Conservation (phyloP, 1,284 basidiomycete species). For the Athelia psychrophila region DNA sequence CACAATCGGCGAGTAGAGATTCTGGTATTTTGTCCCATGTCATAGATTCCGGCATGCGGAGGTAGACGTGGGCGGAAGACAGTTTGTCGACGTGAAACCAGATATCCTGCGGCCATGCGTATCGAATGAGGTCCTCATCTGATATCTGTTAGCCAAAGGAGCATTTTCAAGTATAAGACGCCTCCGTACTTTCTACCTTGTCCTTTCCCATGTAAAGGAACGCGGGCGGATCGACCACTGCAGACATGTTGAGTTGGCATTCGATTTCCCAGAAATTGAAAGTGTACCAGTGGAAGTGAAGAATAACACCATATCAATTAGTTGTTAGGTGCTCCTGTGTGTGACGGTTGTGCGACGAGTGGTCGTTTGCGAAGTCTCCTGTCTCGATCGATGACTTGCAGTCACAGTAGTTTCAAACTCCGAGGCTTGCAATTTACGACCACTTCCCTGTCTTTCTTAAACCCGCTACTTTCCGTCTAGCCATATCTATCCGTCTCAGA, state of each 20-base stretch:
- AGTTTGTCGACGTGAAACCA: slow-evolving; percentile 91
- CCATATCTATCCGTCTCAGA: no score
- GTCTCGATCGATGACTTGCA: no score
- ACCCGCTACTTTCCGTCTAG: no score
- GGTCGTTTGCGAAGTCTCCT: no score
- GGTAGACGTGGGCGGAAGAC: slow-evolving; percentile 92
- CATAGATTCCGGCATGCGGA: slow-evolving; percentile 80
- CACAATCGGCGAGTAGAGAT: slow-evolving; percentile 78
- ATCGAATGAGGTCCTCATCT: slow-evolving; percentile 95
- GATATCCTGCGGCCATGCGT: slow-evolving; percentile 80
- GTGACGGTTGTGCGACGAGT: no score
- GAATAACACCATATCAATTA: slow-evolving; percentile 61
- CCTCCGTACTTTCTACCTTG: slow-evolving; percentile 87
- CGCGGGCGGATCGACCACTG: slow-evolving; percentile 62
- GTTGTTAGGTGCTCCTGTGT: no score
- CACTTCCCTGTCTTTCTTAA: no score
- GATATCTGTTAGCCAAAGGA: slow-evolving; percentile 11
- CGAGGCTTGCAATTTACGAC: no score
- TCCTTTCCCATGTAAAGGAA: slow-evolving; percentile 94
- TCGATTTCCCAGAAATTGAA: no score
- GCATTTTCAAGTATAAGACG: neutral
- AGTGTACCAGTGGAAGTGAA: slow-evolving; percentile 59
- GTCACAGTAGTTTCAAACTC: no score
- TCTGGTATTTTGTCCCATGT: slow-evolving; percentile 88
- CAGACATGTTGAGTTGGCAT: neutral